These are phyloP conservation scores for Abrus precatorius DNA, from an alignment of 306 rosid genomes.

Conservation along the genomic window DNA sequence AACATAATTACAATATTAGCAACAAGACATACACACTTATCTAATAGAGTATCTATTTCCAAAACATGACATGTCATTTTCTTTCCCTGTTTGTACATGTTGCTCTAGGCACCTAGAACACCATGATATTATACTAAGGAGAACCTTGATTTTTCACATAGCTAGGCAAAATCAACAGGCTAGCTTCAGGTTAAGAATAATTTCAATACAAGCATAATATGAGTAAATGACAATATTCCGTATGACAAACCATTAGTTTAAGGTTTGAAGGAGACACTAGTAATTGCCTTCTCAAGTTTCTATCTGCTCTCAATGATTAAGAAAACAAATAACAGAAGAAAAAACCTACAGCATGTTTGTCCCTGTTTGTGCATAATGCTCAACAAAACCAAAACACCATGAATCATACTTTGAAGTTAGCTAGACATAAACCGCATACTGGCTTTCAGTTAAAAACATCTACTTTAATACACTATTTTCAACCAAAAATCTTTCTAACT, in stretches of 20 bases:
- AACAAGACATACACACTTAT: constrained; percentile 21
- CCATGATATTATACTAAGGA: neutral
- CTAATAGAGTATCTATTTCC: constrained; percentile 34
- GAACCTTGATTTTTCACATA: constrained; percentile 14
- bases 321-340: constrained; percentile 17
- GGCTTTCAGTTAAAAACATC: constrained; percentile 17
- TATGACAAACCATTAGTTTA: neutral
- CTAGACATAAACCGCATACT: constrained; percentile 25
- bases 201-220: constrained; percentile 11
- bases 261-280: constrained; percentile 13
- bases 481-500: constrained; percentile 9
- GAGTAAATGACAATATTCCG: constrained; percentile 8
- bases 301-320: constrained; percentile 15
- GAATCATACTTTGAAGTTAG: constrained; percentile 30
- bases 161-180: constrained; percentile 17
- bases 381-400: constrained; percentile 25
- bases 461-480: constrained; percentile 8
- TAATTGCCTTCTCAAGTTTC: constrained; percentile 10
- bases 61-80: neutral
- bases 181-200: constrained; percentile 16
- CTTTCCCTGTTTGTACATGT: neutral
- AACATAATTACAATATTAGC: constrained; percentile 16
- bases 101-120: constrained; percentile 36
- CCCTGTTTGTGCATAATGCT: constrained; percentile 21
- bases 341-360: neutral